A percentile compares a stretch with the other conserved stretches of the same genome.
Evolutionary conservation across 768 basidiomycete genomes (phyloP).

Genomic region (Pleurotus citrinopileatus): DNA sequence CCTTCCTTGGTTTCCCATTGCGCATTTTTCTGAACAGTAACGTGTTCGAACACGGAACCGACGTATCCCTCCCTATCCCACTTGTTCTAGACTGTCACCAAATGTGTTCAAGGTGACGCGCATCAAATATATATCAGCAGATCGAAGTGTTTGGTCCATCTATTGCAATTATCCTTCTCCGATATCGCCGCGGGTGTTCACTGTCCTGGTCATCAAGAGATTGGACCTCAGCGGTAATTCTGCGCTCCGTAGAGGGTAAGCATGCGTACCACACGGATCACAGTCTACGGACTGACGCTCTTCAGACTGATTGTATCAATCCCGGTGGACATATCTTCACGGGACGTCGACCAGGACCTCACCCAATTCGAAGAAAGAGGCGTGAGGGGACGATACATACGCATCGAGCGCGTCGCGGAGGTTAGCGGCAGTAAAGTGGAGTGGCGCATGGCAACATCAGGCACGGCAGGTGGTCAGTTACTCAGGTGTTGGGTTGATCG

Average conservation of each 20-base stretch:
- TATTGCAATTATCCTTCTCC: constrained; percentile 56
- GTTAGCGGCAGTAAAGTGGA: constrained; percentile 48
- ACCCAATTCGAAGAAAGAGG: constrained; percentile 52
- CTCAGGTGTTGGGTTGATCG: constrained; percentile 46
- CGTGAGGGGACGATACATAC: constrained; percentile 50
- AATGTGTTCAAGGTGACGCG: constrained; percentile 51
- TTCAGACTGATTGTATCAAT: constrained; percentile 43
- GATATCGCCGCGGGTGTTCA: constrained; percentile 60
- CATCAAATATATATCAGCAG: constrained; percentile 51
- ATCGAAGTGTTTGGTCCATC: constrained; percentile 55
- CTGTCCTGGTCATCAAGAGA: constrained; percentile 48
- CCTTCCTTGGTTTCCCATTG: background rate
- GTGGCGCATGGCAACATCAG: constrained; percentile 62
- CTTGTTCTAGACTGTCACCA: constrained; percentile 42
- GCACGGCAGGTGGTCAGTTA: constrained; percentile 53
- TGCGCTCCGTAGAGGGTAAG: constrained; percentile 46
- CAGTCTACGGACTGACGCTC: background rate
- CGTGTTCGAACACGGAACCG: background rate
- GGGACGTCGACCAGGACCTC: constrained; percentile 37
- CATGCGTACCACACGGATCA: background rate
- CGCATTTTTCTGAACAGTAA: too few relatives aligned
- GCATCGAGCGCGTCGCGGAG: constrained; percentile 54
- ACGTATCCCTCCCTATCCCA: too few relatives aligned
- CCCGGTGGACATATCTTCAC: constrained; percentile 50
- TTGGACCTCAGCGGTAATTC: constrained; percentile 30